Evolutionary conservation across 306 rosid species (phyloP).

Genomic region (Arachis stenosperma): DNA sequence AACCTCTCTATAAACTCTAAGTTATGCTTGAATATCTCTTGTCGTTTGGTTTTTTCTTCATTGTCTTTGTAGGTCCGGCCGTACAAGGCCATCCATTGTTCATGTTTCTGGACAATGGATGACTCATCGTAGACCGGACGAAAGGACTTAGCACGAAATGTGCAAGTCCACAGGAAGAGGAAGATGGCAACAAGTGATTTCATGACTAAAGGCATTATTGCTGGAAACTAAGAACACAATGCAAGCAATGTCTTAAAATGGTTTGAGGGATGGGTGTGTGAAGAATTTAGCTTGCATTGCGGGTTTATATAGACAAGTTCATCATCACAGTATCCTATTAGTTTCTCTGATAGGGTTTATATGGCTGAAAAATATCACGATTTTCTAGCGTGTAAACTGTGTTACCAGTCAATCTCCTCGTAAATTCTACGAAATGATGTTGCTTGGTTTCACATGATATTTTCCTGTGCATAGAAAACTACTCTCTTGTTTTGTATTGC

Average conservation of each 20-base stretch:
- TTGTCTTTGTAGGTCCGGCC: conserved; percentile 6
- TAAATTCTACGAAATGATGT: no score
- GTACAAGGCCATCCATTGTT: not conserved
- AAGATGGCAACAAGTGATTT: not conserved
- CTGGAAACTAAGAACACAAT: not conserved
- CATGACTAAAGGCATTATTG: conserved; percentile 1
- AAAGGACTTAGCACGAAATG: not conserved
- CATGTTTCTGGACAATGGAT: conserved; percentile 27
- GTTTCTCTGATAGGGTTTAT: no score
- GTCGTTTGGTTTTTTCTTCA: conserved; percentile 17
- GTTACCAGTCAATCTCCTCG: no score
- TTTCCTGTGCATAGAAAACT: no score
- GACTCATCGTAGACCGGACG: not conserved
- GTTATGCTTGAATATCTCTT: conserved; percentile 28
- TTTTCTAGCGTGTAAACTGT: no score
- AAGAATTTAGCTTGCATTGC: not conserved
- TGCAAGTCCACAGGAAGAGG: not conserved
- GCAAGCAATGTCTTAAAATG: conserved; percentile 2
- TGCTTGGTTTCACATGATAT: no score
- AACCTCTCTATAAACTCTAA: conserved; percentile 15
- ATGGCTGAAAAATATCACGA: no score
- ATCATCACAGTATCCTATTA: no score
- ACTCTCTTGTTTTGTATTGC: no score
- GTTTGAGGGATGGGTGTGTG: not conserved
- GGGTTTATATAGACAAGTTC: conserved; percentile 10